phyloP scores from a whole-genome alignment of 768 basidiomycete species.

The Kwoniella europaea region DNA sequence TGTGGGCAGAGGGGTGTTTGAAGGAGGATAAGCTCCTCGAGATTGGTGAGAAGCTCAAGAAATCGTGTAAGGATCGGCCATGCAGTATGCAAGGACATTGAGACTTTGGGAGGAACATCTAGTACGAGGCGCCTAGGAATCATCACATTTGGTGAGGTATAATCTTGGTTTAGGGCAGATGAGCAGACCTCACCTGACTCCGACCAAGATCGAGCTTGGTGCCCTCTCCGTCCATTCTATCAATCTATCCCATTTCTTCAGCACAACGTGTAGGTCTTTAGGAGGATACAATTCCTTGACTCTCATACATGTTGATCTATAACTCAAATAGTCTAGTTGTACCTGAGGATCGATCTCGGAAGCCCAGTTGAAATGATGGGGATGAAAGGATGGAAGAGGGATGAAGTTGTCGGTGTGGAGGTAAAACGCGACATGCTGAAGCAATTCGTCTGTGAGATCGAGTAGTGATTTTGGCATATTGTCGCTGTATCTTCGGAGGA shows the following conservation, averaged over 20 bases:
- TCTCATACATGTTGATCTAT: background rate
- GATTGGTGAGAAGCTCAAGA: no score
- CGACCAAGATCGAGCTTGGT: background rate
- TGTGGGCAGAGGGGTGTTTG: no score
- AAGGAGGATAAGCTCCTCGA: no score
- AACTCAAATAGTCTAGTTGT: background rate
- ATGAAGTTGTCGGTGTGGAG: slow-evolving; percentile 7
- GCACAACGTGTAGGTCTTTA: background rate
- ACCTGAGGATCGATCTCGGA: slow-evolving; percentile 5
- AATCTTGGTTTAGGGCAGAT: no score
- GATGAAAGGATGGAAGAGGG: slow-evolving; percentile 11
- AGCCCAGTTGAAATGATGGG: slow-evolving; percentile 7
- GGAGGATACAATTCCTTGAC: background rate
- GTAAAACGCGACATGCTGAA: slow-evolving; percentile 4
- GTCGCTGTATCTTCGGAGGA: no score
- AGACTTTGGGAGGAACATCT: no score
- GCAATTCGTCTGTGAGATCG: slow-evolving; percentile 3
- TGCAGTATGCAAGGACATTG: no score
- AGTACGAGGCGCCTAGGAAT: no score
- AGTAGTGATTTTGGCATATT: slow-evolving; percentile 5
- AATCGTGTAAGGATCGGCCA: no score
- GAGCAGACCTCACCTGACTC: background rate
- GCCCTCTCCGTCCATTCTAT: background rate
- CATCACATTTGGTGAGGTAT: no score
- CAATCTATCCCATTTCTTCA: slow-evolving; percentile 3